phyloP scores from a whole-genome alignment of 2,329 filamentous ascomycete species.

The Colletotrichum sojae region DNA sequence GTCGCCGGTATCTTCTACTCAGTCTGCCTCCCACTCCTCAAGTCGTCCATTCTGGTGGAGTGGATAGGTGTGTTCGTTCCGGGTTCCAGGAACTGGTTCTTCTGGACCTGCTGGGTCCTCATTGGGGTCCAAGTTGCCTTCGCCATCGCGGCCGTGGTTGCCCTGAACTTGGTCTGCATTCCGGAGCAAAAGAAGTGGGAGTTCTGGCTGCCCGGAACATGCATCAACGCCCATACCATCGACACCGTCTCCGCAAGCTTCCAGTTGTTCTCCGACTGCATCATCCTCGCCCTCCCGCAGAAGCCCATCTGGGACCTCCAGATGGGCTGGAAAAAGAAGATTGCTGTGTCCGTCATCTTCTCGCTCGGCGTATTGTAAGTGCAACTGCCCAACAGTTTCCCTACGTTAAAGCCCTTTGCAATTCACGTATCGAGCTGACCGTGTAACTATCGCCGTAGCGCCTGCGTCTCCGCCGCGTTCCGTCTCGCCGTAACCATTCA shows the following conservation, averaged over 20 bases:
- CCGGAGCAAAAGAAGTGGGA: constrained; percentile 48
- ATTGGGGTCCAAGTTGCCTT: constrained; percentile 43
- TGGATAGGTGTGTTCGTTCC: constrained; percentile 39
- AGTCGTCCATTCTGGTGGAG: constrained; percentile 39
- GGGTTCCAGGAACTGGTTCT: constrained; percentile 42
- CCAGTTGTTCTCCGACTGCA: constrained; percentile 46
- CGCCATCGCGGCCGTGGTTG: constrained; percentile 42
- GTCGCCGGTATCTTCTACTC: constrained; percentile 12
- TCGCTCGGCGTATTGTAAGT: constrained; percentile 48
- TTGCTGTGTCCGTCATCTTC: constrained; percentile 51
- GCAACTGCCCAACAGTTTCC: no score
- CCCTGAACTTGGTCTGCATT: constrained; percentile 44
- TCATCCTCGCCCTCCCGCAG: constrained; percentile 50
- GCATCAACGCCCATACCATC: constrained; percentile 42
- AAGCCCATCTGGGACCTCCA: constrained; percentile 49
- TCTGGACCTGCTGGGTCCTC: constrained; percentile 43
- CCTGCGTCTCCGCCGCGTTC: constrained; percentile 56
- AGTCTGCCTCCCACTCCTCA: constrained; percentile 28
- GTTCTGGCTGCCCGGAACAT: constrained; percentile 43
- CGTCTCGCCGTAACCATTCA: constrained; percentile 52
- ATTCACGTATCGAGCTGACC: no score
- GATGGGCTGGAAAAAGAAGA: constrained; percentile 48
- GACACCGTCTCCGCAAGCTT: constrained; percentile 43
- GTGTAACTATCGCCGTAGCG: constrained; percentile 45
- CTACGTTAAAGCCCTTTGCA: no score